Percentiles rank a stretch among this genome's conserved stretches.
These are phyloP conservation scores for Botryotinia convoluta DNA, from an alignment of 2,329 filamentous ascomycete species.

Conservation along the genomic window DNA sequence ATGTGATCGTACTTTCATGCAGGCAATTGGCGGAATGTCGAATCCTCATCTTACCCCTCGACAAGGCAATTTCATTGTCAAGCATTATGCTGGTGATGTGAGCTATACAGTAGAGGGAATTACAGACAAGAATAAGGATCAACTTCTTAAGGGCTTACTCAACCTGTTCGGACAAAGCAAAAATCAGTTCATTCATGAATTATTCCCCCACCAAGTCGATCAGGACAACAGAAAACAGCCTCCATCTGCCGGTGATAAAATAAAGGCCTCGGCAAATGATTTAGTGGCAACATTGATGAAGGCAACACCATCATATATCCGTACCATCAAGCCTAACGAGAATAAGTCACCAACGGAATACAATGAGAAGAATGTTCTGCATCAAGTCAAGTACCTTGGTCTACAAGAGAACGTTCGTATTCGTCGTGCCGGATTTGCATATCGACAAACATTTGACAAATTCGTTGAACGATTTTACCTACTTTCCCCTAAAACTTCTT, in stretches of 20 bases:
- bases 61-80: slow-evolving; percentile 96
- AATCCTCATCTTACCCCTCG: slow-evolving; percentile 89
- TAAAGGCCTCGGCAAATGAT: slow-evolving; percentile 90
- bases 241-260: slow-evolving; percentile 93
- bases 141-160: slow-evolving; percentile 88
- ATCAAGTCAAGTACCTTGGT: slow-evolving; percentile 98
- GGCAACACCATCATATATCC: slow-evolving; percentile 94
- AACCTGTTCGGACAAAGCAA: slow-evolving; percentile 80
- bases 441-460: slow-evolving; percentile 95
- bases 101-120: slow-evolving; percentile 93
- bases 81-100: slow-evolving; percentile 98
- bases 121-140: slow-evolving; percentile 99
- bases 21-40: slow-evolving; percentile 83
- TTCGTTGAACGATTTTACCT: slow-evolving; percentile 98
- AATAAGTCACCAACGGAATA: slow-evolving; percentile 96
- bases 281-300: slow-evolving; percentile 96
- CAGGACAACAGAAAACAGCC: slow-evolving; percentile 93
- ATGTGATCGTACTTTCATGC: slow-evolving; percentile 94
- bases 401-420: slow-evolving; percentile 99
- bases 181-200: slow-evolving; percentile 79
- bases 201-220: slow-evolving; percentile 93
- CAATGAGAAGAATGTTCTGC: slow-evolving; percentile 85
- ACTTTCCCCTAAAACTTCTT: slow-evolving; percentile 88
- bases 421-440: slow-evolving; percentile 91
- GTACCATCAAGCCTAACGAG: slow-evolving; percentile 98